Evolutionary conservation across 1,139 yeast species (phyloP).

Genomic region (Debaryomyces sp.): DNA sequence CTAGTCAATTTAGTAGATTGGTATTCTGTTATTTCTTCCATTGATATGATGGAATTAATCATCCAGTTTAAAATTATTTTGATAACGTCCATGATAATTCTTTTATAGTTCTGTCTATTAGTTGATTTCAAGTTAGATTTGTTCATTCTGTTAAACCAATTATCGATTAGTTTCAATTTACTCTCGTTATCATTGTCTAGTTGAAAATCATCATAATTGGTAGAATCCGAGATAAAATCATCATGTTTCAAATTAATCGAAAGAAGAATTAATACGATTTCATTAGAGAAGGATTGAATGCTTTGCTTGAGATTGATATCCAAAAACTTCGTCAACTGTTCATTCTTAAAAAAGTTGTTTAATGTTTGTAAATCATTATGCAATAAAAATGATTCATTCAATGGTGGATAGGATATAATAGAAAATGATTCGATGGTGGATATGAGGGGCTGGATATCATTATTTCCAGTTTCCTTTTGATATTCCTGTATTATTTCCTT

Average conservation of each 20-base stretch:
- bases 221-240: constrained; percentile 13
- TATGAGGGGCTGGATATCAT: constrained; percentile 15
- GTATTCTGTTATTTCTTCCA: constrained; percentile 40
- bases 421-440: constrained; percentile 36
- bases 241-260: constrained; percentile 22
- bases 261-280: constrained; percentile 19
- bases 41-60: constrained; percentile 27
- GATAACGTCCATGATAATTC: constrained; percentile 28
- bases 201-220: constrained; percentile 18
- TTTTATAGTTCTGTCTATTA: constrained; percentile 31
- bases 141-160: constrained; percentile 30
- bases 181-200: constrained; percentile 26
- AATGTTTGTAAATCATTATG: constrained; percentile 40
- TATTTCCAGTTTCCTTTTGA: constrained; percentile 10
- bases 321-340: constrained; percentile 22
- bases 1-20: constrained; percentile 35
- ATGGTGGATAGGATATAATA: constrained; percentile 34
- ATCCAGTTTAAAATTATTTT: constrained; percentile 36
- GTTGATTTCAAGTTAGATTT: constrained; percentile 27
- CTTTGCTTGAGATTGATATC: constrained; percentile 26
- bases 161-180: constrained; percentile 23
- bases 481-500: constrained; percentile 25
- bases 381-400: constrained; percentile 35
- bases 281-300: constrained; percentile 23
- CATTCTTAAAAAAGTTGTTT: constrained; percentile 15